Percentiles rank a stretch among this genome's conserved stretches.
phyloP scores from a whole-genome alignment of 495 filamentous ascomycete species.

The Aspergillus leporis region DNA sequence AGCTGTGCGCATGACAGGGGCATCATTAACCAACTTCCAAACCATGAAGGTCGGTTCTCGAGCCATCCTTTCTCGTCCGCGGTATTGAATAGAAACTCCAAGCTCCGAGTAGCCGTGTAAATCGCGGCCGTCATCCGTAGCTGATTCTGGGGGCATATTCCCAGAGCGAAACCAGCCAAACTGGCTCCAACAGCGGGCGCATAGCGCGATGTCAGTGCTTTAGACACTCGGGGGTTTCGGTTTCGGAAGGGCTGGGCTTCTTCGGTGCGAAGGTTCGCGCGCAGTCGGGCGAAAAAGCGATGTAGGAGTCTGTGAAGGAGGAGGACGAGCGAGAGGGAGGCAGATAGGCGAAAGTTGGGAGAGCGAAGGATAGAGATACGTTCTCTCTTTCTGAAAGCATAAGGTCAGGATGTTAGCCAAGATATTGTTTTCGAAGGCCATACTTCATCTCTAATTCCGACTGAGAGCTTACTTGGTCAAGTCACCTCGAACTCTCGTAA shows the following conservation, averaged over 20 bases:
- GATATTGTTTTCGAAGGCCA: not conserved
- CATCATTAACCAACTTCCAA: constrained; percentile 95
- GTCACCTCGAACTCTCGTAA: constrained; percentile 44
- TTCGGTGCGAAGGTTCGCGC: constrained; percentile 72
- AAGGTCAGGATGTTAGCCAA: not conserved
- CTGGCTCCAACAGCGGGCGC: constrained; percentile 88
- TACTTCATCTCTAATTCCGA: not conserved
- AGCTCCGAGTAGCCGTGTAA: constrained; percentile 71
- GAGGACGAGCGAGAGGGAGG: constrained; percentile 80
- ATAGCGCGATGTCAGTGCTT: constrained; percentile 73
- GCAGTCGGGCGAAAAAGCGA: constrained; percentile 82
- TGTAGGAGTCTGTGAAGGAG: constrained; percentile 86
- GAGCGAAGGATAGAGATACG: constrained; percentile 62
- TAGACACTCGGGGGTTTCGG: constrained; percentile 75
- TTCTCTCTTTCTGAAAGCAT: constrained; percentile 33
- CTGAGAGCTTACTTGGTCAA: constrained; percentile 27
- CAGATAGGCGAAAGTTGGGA: constrained; percentile 71
- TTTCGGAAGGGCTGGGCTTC: constrained; percentile 73
- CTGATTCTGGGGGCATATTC: constrained; percentile 75
- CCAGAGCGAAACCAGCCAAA: constrained; percentile 77
- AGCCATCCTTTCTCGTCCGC: constrained; percentile 80
- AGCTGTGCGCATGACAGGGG: constrained; percentile 89
- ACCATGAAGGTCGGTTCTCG: constrained; percentile 79
- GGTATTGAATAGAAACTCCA: constrained; percentile 86
- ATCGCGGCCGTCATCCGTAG: constrained; percentile 77